Percentiles rank a stretch among this genome's conserved stretches.
Evolutionary conservation across 192 early-diverging fungal genomes (phyloP).

Genomic region (Coemansia sp.): DNA sequence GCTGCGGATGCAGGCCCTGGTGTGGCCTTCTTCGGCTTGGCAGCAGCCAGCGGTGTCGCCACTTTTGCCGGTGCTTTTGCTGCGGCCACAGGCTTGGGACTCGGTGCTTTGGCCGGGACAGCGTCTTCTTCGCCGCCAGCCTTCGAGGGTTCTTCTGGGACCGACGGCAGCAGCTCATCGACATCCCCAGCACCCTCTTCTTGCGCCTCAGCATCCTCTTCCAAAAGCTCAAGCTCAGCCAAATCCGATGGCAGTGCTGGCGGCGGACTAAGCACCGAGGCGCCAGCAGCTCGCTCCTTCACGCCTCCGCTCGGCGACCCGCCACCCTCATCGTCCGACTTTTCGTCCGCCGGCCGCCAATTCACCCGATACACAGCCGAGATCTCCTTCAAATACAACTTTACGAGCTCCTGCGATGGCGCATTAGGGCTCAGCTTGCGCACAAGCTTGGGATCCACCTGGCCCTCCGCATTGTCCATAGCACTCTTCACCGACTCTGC

Average conservation of each 20-base stretch:
- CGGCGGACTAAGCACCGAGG: too few relatives aligned
- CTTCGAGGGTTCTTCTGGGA: background rate
- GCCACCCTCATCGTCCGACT: constrained; percentile 26
- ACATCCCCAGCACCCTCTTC: constrained; percentile 5
- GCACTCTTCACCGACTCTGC: constrained; percentile 73
- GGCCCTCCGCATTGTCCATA: constrained; percentile 68
- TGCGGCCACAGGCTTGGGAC: background rate
- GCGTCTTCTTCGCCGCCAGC: constrained; percentile 1
- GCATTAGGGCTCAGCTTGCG: constrained; percentile 75
- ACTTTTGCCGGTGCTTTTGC: constrained; percentile 1
- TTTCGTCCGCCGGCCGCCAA: constrained; percentile 59
- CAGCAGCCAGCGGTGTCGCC: too few relatives aligned
- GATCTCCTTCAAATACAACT: constrained; percentile 85
- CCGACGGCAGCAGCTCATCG: constrained; percentile 2
- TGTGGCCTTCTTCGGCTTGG: too few relatives aligned
- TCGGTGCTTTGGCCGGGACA: background rate
- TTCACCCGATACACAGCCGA: constrained; percentile 73
- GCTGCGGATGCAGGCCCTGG: too few relatives aligned
- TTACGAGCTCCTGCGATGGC: constrained; percentile 76
- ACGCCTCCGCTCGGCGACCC: constrained; percentile 22
- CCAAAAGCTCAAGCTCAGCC: background rate
- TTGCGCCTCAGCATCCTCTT: background rate
- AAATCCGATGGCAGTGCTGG: background rate
- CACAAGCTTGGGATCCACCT: constrained; percentile 72
- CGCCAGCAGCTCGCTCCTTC: background rate